Conservation (phyloP, 108 stramenopile species). For the Skeletonema costatum region DNA sequence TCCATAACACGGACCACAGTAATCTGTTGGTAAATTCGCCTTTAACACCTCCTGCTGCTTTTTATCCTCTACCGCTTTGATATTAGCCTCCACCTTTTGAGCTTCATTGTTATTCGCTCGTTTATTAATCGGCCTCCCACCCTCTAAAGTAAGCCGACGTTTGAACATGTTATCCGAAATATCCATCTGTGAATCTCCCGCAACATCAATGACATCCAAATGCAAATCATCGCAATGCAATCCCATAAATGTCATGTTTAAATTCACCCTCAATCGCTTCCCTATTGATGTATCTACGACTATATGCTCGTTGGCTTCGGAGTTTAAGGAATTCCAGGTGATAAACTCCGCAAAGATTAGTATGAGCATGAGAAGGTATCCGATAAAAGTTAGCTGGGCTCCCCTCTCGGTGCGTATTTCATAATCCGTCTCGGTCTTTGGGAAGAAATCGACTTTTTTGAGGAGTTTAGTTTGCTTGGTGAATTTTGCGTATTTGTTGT, state of each 20-base stretch:
- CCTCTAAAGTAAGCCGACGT: conserved; percentile 49
- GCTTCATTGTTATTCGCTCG: conserved; percentile 4
- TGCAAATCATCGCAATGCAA: conserved; percentile 95
- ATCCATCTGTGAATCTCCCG: conserved; percentile 95
- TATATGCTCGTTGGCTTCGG: conserved; percentile 58
- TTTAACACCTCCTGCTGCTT: conserved; percentile 38
- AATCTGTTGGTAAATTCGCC: conserved; percentile 62
- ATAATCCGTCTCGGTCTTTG: conserved; percentile 80
- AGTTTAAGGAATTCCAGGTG: conserved; percentile 53
- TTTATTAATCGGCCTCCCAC: conserved; percentile 12
- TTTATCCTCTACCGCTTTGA: conserved; percentile 53
- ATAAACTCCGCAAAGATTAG: conserved; percentile 66
- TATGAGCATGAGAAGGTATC: conserved; percentile 56
- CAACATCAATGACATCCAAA: conserved; percentile 97
- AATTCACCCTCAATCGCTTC: conserved; percentile 85
- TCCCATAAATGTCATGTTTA: conserved; percentile 96
- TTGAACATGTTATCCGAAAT: conserved; percentile 86
- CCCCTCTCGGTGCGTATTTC: conserved; percentile 74
- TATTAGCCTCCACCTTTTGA: conserved; percentile 33
- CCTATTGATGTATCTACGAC: conserved; percentile 85
- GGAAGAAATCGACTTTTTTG: conserved; percentile 77
- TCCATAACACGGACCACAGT: conserved; percentile 98
- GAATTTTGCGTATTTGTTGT: conserved; percentile 26
- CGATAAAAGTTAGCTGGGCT: conserved; percentile 58
- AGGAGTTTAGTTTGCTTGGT: conserved; percentile 25